A percentile compares a stretch with the other conserved stretches of the same genome.
These are phyloP conservation scores for Massospora cicadina DNA, from an alignment of 371 early-diverging fungal genomes.

Conservation along the genomic window DNA sequence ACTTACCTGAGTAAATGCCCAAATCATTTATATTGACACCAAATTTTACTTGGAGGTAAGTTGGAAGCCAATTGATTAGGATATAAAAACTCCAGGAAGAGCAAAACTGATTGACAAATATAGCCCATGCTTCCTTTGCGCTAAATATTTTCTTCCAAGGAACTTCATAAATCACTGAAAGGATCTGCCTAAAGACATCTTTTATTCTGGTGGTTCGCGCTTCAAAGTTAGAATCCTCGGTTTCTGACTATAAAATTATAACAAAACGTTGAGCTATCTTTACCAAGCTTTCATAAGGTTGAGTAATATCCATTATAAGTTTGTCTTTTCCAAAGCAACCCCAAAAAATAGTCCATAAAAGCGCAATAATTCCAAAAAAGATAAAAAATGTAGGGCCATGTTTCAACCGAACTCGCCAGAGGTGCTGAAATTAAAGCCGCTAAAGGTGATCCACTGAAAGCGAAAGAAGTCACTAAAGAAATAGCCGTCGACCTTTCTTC, in stretches of 20 bases:
- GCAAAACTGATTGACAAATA: slow-evolving; percentile 8
- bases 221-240: not conserved
- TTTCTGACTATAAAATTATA: not conserved
- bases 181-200: too few species aligned
- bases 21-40: not conserved
- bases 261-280: not conserved
- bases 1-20: slow-evolving; percentile 6
- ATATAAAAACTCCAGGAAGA: slow-evolving; percentile 4
- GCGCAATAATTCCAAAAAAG: not conserved
- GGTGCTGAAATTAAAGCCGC: slow-evolving; percentile 3
- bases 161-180: too few species aligned
- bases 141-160: slow-evolving; percentile 1
- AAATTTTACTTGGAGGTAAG: not conserved
- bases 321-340: not conserved
- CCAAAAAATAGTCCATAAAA: not conserved
- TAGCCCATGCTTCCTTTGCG: not conserved
- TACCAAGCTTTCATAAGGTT: not conserved
- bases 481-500: not conserved
- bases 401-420: not conserved
- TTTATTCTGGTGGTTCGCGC: not conserved
- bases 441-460: slow-evolving; percentile 3
- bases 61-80: slow-evolving; percentile 3
- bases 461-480: not conserved
- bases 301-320: not conserved
- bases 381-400: slow-evolving; percentile 5